Evolutionary conservation across 305 asterid species (phyloP), one percentile per base, ranked within the genome.

Genomic region (Stenogyne calaminthoides): DNA sequence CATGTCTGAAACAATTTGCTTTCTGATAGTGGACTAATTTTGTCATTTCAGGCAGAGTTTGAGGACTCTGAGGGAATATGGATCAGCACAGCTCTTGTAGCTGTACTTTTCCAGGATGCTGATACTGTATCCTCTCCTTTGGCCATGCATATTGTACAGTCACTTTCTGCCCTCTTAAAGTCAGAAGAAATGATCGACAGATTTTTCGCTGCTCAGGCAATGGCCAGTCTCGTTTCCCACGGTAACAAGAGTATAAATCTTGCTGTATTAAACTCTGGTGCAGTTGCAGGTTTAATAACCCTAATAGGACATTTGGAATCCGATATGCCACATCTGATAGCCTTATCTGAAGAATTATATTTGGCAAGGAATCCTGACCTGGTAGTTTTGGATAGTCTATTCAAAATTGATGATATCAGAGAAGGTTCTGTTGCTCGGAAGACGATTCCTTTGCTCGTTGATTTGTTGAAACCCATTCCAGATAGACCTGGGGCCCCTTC

Each of bases 401-500:
- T 93, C 80, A 87, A 78, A 70, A 84, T 87, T 37, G 97, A 93
- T 74, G 96, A 93, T 52, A 86, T 93, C 64, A 88, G 89, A 83
- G 77, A 63, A 44, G 96, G 97, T 81, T 81, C 94, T 18, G 79
- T 78, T 83, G 96, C 91, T 19, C 85, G 84, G 59, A 86, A 83
- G 73, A 83, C 87, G 64, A 87, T 93, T 73, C 98, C 97, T 55
- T 83, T 84, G 63, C 85, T 93, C 56, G 98, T 91, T 70, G 98
- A 89, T 82, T 79, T 93, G 84, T 77, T 93, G 83, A 91, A 82
- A 85, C 98, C 98, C 67, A 88, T 84, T 49, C 91, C 96, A 47
- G 92, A 91, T 74, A 83, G 96, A 75, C 96, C 96, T 47, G 94
- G 96, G 73, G 97, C 96, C 62, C 97, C 97, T 59, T 79, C 89